Percentiles rank a stretch among this genome's conserved stretches.
phyloP scores from a whole-genome alignment of 2,329 filamentous ascomycete species.

The Xenoacremonium recifei region DNA sequence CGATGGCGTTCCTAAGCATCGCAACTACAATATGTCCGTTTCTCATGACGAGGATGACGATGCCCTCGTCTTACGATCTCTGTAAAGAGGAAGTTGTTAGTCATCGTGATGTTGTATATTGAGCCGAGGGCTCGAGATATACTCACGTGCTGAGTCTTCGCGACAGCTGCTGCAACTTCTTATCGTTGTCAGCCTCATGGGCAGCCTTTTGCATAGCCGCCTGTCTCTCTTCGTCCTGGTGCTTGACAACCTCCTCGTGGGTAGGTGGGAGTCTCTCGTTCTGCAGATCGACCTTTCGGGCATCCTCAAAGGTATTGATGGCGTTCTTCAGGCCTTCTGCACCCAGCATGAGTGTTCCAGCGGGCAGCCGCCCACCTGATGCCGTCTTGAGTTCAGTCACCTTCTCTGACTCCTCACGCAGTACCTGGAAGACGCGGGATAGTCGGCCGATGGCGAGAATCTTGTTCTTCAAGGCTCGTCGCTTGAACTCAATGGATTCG shows the following conservation, averaged over 20 bases:
- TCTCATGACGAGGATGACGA: slow-evolving; percentile 20
- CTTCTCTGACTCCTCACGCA: slow-evolving; percentile 94
- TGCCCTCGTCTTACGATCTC: slow-evolving; percentile 28
- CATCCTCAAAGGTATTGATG: slow-evolving; percentile 95
- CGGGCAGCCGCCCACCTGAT: slow-evolving; percentile 85
- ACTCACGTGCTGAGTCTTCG: slow-evolving; percentile 88
- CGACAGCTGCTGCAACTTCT: slow-evolving; percentile 80
- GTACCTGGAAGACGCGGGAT: slow-evolving; percentile 95
- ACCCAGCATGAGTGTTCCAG: slow-evolving; percentile 95
- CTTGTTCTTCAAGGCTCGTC: slow-evolving; percentile 99
- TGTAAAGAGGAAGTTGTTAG: too few species aligned
- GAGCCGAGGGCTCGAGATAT: background rate
- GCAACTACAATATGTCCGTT: slow-evolving; percentile 24
- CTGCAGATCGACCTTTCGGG: slow-evolving; percentile 92
- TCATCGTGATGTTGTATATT: background rate
- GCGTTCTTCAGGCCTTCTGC: slow-evolving; percentile 98
- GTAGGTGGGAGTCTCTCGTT: slow-evolving; percentile 93
- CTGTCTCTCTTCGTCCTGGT: slow-evolving; percentile 76
- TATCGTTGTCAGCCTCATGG: slow-evolving; percentile 88
- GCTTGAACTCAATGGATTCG: slow-evolving; percentile 89
- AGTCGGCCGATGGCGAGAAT: slow-evolving; percentile 95
- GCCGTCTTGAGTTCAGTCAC: slow-evolving; percentile 98
- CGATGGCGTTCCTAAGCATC: slow-evolving; percentile 23
- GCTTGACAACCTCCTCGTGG: slow-evolving; percentile 85
- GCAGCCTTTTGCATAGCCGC: slow-evolving; percentile 83